A percentile compares a stretch with the other conserved stretches of the same genome.
phyloP scores from a whole-genome alignment of 2,329 filamentous ascomycete species.

The Trichophyton benhamiae region DNA sequence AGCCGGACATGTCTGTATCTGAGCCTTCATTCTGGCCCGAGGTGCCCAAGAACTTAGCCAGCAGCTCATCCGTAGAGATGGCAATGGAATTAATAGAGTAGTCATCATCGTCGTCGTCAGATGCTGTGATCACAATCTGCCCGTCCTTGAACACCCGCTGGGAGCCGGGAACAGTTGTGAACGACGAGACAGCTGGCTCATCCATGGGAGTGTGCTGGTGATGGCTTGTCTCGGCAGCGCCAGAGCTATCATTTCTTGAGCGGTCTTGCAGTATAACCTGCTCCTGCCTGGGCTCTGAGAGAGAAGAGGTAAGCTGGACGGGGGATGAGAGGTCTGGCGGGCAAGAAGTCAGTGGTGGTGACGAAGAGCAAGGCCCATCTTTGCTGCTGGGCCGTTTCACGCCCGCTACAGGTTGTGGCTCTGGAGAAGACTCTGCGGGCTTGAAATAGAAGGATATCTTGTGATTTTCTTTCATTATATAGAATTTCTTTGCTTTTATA shows the following conservation, averaged over 20 bases:
- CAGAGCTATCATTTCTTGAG: background rate
- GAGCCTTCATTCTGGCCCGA: constrained; percentile 11
- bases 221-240: background rate
- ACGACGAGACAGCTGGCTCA: constrained; percentile 5
- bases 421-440: background rate
- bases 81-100: constrained; percentile 40
- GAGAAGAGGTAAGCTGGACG: constrained; percentile 5
- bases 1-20: constrained; percentile 11
- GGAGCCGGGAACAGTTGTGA: constrained; percentile 7
- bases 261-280: background rate
- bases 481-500: background rate
- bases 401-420: background rate
- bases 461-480: background rate
- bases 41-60: constrained; percentile 21
- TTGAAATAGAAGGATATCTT: constrained; percentile 1
- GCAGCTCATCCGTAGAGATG: constrained; percentile 43
- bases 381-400: background rate
- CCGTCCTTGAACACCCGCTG: constrained; percentile 39
- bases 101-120: constrained; percentile 54
- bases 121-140: constrained; percentile 46
- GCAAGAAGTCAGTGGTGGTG: constrained; percentile 9
- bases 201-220: background rate
- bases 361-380: constrained; percentile 1
- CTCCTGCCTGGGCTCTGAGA: background rate
- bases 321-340: constrained; percentile 7